A percentile compares a stretch with the other conserved stretches of the same genome.
Conservation (phyloP, 768 basidiomycete species). For the Suillus americanus region DNA sequence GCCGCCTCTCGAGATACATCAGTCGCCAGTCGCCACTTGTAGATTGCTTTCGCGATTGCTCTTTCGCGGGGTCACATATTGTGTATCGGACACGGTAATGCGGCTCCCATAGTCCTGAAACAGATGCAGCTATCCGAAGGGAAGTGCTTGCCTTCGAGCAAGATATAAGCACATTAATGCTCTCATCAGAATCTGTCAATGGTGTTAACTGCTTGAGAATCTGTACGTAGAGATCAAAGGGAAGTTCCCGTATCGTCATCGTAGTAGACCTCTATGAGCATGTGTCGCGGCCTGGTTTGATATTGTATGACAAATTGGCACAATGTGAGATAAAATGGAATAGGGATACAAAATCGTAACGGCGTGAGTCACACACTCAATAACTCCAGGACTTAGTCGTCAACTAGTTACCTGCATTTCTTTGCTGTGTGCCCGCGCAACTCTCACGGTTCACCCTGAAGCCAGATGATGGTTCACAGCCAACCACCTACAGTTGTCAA, state of each 20-base stretch:
- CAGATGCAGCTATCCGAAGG: conserved; percentile 44
- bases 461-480: too few species aligned
- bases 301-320: too few species aligned
- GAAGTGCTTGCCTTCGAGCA: conserved; percentile 40
- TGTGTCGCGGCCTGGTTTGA: too few species aligned
- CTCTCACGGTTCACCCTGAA: too few species aligned
- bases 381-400: too few species aligned
- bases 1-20: conserved; percentile 45
- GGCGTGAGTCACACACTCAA: too few species aligned
- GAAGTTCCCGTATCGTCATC: conserved; percentile 27
- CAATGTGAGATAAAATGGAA: too few species aligned
- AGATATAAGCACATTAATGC: conserved; percentile 35
- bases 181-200: conserved; percentile 20
- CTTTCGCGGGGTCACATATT: conserved; percentile 36
- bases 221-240: conserved; percentile 36
- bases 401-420: too few species aligned
- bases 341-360: too few species aligned
- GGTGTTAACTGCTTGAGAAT: conserved; percentile 37
- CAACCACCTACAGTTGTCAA: too few species aligned
- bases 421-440: too few species aligned
- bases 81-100: conserved; percentile 53
- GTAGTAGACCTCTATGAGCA: background rate
- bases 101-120: conserved; percentile 47
- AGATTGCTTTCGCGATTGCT: conserved; percentile 33
- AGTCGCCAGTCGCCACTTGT: conserved; percentile 42